Conservation (phyloP, 177 flowering plant genomes). For the Vitis hybrid region DNA sequence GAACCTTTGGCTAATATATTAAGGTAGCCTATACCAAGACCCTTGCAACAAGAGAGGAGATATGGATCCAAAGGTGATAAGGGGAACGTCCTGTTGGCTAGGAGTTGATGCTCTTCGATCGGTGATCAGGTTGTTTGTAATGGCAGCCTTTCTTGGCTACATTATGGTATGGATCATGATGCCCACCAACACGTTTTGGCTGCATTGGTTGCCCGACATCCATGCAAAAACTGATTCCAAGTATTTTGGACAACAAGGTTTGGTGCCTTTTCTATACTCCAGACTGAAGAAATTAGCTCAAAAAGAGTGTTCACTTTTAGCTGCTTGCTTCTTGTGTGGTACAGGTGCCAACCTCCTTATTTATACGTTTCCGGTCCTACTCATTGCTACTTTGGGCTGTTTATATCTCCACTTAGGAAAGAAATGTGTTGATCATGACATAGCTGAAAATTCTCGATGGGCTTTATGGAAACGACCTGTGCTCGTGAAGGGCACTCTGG, state of each 20-base stretch:
- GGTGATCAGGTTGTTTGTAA: slow-evolving; percentile 11
- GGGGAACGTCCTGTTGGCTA: no score
- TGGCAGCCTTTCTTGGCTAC: slow-evolving; percentile 24
- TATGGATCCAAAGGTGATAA: no score
- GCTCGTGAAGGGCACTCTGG: slow-evolving; percentile 27
- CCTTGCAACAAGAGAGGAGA: no score
- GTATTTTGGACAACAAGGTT: slow-evolving; percentile 32
- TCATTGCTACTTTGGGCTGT: slow-evolving; percentile 9
- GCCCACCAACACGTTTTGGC: slow-evolving; percentile 25
- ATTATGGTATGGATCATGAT: slow-evolving; percentile 34
- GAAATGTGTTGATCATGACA: background rate
- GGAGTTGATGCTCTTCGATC: background rate
- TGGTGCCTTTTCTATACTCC: background rate
- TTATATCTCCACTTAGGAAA: slow-evolving; percentile 13
- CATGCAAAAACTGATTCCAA: slow-evolving; percentile 15
- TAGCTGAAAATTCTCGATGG: background rate
- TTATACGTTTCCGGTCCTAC: slow-evolving; percentile 9
- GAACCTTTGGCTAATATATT: no score
- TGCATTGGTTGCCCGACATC: slow-evolving; percentile 22
- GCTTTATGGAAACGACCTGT: slow-evolving; percentile 26
- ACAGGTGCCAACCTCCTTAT: slow-evolving; percentile 20
- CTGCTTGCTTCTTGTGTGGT: background rate
- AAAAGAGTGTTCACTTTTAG: no score
- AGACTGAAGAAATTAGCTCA: no score
- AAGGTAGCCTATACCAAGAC: no score